Base-by-base conservation (phyloP, 352 stramenopile genomes). In the Phytophthora constricta region DNA sequence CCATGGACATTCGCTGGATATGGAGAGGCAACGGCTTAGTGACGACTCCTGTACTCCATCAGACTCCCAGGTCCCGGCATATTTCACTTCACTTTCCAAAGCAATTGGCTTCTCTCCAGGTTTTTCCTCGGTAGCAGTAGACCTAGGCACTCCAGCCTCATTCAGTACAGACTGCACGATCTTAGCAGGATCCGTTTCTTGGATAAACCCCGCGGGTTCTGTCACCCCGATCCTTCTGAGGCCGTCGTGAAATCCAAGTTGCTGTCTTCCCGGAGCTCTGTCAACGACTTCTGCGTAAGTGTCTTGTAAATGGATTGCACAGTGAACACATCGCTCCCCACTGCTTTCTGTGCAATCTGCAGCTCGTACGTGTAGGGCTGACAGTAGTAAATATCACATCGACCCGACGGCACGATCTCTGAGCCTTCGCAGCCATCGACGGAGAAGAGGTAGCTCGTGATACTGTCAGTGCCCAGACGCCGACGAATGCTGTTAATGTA, bases 371-470 rank as follows among this genome's bases (percentile, higher is more conserved):
- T 79, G 47, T 79, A 80, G 25, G 79, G 70, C 10, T 58, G 65
- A 41, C 74, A 85, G 47, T 72, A 68, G 56, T 83, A 81, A 51
- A 83, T 70, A 55, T 85, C 68, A 37, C 77, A 85, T 14, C 70
- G 68, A n/a, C 77, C 77, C 26, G 69, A 70, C 27, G 48, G 22
- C 22, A 55, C 62, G 5, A 83, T 59, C 19, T 73, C 57, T 4
- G 49, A 48, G 26, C 52, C 57, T 42, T 65, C 58, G 20, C 77
- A 85, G 28, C 77, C 77, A 26, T 85, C 74, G 20, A 81, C 74
- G 0, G 62, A 81, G 54, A 74, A 62, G 13, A 85, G 55, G 37
- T 68, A 85, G 50, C 43, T 79, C 19, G 26, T 19, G 19, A 85
- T 20, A 4, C 64, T 58, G 9, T 58, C 28, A 49, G 41, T 54